These are phyloP conservation scores for Ogataea salicorniae DNA, from an alignment of 805 yeast genomes.

Conservation along the genomic window DNA sequence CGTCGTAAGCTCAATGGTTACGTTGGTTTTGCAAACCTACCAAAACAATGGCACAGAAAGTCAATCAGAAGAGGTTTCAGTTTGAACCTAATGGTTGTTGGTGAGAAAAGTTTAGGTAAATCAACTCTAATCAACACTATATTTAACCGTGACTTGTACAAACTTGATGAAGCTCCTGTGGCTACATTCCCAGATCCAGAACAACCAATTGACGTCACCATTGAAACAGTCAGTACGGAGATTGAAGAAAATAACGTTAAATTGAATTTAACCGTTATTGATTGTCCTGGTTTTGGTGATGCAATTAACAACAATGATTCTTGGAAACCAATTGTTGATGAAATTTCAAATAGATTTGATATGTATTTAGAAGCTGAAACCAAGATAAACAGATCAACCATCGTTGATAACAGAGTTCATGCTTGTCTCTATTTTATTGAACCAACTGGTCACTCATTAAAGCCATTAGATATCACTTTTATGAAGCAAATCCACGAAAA, in stretches of 20 bases:
- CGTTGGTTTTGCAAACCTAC: conserved; percentile 96
- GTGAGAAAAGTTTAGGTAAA: conserved; percentile 90
- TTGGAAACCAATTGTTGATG: conserved; percentile 90
- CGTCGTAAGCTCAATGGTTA: conserved; percentile 83
- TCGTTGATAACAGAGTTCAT: conserved; percentile 82
- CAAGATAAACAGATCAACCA: conserved; percentile 64
- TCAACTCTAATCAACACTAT: conserved; percentile 87
- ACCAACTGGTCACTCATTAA: conserved; percentile 93
- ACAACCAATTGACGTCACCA: conserved; percentile 42
- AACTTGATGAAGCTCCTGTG: conserved; percentile 20
- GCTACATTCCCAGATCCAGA: conserved; percentile 39
- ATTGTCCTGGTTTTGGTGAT: conserved; percentile 94
- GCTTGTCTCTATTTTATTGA: conserved; percentile 92
- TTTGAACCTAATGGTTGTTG: conserved; percentile 84
- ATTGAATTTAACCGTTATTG: conserved; percentile 75
- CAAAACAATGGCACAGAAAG: conserved; percentile 98
- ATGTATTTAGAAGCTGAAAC: conserved; percentile 86
- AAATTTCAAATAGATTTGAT: conserved; percentile 82
- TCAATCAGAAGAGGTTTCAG: conserved; percentile 85
- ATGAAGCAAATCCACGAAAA: conserved; percentile 85
- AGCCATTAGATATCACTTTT: conserved; percentile 81
- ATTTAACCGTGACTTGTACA: conserved; percentile 63
- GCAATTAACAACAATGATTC: conserved; percentile 71
- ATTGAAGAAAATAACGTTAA: conserved; percentile 93
- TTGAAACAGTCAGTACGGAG: conserved; percentile 59